phyloP scores from a whole-genome alignment of 2,329 filamentous ascomycete genomes.

The Talaromyces rugulosus region DNA sequence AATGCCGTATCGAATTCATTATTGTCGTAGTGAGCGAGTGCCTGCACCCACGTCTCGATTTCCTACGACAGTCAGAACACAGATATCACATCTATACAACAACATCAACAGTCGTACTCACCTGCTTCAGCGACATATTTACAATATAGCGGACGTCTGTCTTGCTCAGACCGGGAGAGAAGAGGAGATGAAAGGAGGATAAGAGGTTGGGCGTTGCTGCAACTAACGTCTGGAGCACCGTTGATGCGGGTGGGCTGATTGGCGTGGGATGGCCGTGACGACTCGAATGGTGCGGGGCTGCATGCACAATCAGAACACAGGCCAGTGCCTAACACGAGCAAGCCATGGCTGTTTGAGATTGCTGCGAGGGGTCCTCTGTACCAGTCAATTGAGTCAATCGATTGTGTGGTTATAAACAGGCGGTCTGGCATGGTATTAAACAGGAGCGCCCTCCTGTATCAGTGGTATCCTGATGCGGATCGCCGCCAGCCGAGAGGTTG shows the following conservation, averaged over 20 bases:
- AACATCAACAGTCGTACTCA: slow-evolving; percentile 27
- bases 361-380: neutral
- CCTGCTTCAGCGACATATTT: slow-evolving; percentile 59
- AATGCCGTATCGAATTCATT: slow-evolving; percentile 94
- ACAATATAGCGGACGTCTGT: neutral
- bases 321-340: neutral
- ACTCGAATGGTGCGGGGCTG: slow-evolving; percentile 8
- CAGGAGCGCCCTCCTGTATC: neutral
- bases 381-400: neutral
- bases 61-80: slow-evolving; percentile 55
- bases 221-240: neutral
- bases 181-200: neutral
- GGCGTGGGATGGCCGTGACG: slow-evolving; percentile 4
- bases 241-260: slow-evolving; percentile 2
- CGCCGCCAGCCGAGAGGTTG: neutral
- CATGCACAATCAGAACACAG: slow-evolving; percentile 4
- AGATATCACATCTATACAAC: neutral
- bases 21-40: slow-evolving; percentile 88
- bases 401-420: neutral
- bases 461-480: neutral
- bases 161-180: neutral
- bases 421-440: neutral
- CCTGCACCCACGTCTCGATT: slow-evolving; percentile 97
- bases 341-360: neutral
- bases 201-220: neutral